Base-by-base conservation (phyloP, 306 rosid genomes). In the Sechiopsis laciniata region DNA sequence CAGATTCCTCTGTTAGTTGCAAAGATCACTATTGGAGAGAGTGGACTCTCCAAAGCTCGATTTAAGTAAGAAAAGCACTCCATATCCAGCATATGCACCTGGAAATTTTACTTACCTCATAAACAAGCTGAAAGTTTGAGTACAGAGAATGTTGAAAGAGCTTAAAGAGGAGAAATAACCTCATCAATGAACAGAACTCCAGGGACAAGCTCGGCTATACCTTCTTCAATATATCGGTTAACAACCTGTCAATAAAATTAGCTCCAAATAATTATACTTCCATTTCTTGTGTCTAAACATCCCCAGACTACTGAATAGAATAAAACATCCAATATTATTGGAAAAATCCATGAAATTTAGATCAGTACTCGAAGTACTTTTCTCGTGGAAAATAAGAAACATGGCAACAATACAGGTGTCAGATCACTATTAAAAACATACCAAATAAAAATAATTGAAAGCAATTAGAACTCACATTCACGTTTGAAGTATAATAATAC, bases 1-100 rank as follows among this genome's bases (percentile, higher is more conserved):
- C 97, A 94, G 76, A 94, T 88, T 77, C 99, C 99, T 89, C 99
- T 89, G 56, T 94, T 94, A 46, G 99, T 94, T 37, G 99, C 99
- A 85, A 94, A 91, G 61, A 94, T 94, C 75, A 91, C 97, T 16
- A 94, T 94, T 10, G 99, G 99, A 72, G 99, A 94, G 17, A 91
- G 76, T 15, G 99, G 87, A 83, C 99, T 91, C 86, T 94, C 99
- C 76, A 94, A 88, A 70, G 99, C 99, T 71, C 96, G 92, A 73
- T 91, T 94, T 83, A 94, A 55, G 83, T 94, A 94, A 0, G 99
- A 91, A 89, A 94, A 94, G 77, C 97, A 89, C 82, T 88, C 98
- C 98, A 94, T 90, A 69, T 94, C 97, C 77, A 88, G 85, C 97
- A 94, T 94, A 78, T 90, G 96, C 80, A 94, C 98, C 97, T 90